These are phyloP conservation scores for Casaregolazyma suthepensis DNA, from an alignment of 1,139 yeast species.

Conservation along the genomic window DNA sequence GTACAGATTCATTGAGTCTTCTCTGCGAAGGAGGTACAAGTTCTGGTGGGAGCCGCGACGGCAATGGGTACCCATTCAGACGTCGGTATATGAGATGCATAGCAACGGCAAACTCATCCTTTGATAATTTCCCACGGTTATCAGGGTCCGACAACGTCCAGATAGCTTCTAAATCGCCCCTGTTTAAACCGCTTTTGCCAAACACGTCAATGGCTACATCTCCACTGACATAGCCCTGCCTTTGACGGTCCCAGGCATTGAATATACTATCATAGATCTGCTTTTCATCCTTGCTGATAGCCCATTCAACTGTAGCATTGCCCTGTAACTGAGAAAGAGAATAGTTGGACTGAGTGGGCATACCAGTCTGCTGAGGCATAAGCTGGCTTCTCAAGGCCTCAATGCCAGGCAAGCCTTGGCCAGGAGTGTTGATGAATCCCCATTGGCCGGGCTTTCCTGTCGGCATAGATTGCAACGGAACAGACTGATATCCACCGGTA, in stretches of 20 bases:
- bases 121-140: constrained; percentile 75
- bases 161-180: constrained; percentile 79
- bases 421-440: constrained; percentile 72
- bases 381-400: constrained; percentile 70
- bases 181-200: constrained; percentile 80
- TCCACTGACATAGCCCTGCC: constrained; percentile 69
- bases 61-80: constrained; percentile 71
- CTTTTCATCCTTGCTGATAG: constrained; percentile 82
- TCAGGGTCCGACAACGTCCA: constrained; percentile 95
- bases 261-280: constrained; percentile 81
- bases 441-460: constrained; percentile 78
- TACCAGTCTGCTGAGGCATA: constrained; percentile 50
- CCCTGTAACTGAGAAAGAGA: constrained; percentile 29
- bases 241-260: constrained; percentile 72
- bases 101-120: constrained; percentile 87
- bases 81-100: constrained; percentile 86
- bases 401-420: constrained; percentile 70
- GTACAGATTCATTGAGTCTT: constrained; percentile 41
- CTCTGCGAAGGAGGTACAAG: constrained; percentile 81
- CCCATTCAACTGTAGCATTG: constrained; percentile 47
- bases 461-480: constrained; percentile 36
- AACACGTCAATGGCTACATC: constrained; percentile 79
- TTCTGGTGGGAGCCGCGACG: constrained; percentile 51
- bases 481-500: constrained; percentile 22
- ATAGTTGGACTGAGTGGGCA: constrained; percentile 30